Evolutionary conservation across 331 rosid species (phyloP).

Genomic region (Rosa hybrid): DNA sequence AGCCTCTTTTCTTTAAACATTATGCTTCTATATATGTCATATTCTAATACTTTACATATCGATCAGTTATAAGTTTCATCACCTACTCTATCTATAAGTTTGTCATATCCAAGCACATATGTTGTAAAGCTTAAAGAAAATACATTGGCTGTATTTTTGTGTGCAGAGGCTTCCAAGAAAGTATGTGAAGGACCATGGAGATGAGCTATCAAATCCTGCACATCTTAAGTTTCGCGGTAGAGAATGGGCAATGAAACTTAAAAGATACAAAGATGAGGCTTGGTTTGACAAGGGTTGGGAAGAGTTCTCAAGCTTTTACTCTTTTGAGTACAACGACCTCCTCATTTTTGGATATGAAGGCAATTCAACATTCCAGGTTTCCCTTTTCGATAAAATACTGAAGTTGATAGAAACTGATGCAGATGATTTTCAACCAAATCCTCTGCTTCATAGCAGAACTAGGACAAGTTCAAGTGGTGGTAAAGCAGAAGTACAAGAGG

Average conservation of each 20-base stretch:
- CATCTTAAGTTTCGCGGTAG: background rate
- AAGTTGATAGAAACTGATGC: background rate
- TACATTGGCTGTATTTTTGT: no score
- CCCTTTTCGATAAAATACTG: background rate
- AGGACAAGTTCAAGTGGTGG: no score
- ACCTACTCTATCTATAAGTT: no score
- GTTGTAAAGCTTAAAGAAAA: no score
- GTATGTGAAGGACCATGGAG: background rate
- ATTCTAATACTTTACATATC: no score
- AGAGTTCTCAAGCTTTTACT: background rate
- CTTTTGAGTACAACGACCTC: background rate
- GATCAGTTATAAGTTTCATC: no score
- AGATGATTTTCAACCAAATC: background rate
- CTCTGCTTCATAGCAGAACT: background rate
- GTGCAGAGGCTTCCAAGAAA: background rate
- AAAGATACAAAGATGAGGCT: background rate
- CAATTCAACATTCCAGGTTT: background rate
- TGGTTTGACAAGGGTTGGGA: background rate
- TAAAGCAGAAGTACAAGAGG: no score
- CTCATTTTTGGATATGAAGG: background rate
- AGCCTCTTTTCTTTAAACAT: no score
- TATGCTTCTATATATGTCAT: no score
- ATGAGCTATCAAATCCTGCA: background rate
- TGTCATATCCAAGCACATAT: no score
- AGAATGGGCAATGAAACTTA: no score